Evolutionary conservation across 1,139 yeast species (phyloP).

Genomic region (Taphrina pruni): DNA sequence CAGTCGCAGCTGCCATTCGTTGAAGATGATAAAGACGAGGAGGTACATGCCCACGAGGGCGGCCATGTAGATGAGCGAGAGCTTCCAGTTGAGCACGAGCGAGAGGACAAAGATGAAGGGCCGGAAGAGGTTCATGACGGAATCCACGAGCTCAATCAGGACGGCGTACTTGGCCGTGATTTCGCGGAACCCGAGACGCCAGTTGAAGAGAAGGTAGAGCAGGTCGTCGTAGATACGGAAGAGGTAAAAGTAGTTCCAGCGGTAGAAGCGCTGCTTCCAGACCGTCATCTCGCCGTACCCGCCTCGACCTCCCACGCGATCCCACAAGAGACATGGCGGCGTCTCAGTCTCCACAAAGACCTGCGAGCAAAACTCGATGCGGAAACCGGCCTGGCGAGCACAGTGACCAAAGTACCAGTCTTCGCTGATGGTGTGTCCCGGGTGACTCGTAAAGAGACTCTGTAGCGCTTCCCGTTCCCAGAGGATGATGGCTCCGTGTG

Average conservation of each 20-base stretch:
- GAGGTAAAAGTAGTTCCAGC: slow-evolving; percentile 31
- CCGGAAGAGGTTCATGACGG: slow-evolving; percentile 29
- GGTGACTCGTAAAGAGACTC: slow-evolving; percentile 30
- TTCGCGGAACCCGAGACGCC: slow-evolving; percentile 29
- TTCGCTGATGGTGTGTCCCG: slow-evolving; percentile 28
- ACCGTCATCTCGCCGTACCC: slow-evolving; percentile 40
- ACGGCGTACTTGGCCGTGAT: slow-evolving; percentile 23
- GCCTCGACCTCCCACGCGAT: slow-evolving; percentile 17
- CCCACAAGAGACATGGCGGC: slow-evolving; percentile 28
- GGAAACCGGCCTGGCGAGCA: slow-evolving; percentile 25
- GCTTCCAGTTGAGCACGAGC: slow-evolving; percentile 2
- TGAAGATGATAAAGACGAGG: slow-evolving; percentile 25
- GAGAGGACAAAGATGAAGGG: slow-evolving; percentile 30
- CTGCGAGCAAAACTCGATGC: slow-evolving; percentile 27
- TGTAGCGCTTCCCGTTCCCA: slow-evolving; percentile 35
- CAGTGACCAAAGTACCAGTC: slow-evolving; percentile 34
- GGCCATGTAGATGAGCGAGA: slow-evolving; percentile 14
- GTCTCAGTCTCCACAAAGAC: slow-evolving; percentile 38
- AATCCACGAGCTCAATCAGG: slow-evolving; percentile 18
- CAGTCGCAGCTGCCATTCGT: slow-evolving; percentile 17
- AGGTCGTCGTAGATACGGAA: slow-evolving; percentile 28
- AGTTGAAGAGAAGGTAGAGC: slow-evolving; percentile 30
- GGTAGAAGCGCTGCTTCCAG: slow-evolving; percentile 36
- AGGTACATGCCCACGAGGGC: slow-evolving; percentile 12
- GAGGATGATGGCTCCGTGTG: slow-evolving; percentile 31